Evolutionary conservation across 2,329 filamentous ascomycete species (phyloP).

Genomic region (Trichophyton benhamiae): DNA sequence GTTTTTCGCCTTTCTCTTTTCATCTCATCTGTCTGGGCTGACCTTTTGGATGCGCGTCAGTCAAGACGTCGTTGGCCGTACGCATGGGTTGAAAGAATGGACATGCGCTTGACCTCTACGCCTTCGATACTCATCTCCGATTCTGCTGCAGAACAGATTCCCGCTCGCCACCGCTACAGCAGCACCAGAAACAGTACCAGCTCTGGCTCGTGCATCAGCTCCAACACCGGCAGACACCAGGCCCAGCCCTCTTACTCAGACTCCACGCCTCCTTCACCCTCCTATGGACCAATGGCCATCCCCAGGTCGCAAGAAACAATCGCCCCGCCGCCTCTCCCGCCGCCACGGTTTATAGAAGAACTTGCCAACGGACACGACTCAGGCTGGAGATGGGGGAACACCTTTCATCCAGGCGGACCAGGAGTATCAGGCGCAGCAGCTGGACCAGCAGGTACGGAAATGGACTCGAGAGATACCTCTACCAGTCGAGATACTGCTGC

Average conservation of each 20-base stretch:
- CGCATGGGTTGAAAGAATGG: constrained; percentile 29
- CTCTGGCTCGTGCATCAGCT: not conserved
- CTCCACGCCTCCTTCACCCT: constrained; percentile 16
- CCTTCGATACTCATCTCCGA: constrained; percentile 35
- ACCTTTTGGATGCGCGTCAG: constrained; percentile 9
- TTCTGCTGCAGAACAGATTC: constrained; percentile 15
- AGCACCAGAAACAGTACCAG: not conserved
- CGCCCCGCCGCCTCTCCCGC: constrained; percentile 52
- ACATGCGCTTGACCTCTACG: constrained; percentile 28
- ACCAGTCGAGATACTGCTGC: not conserved
- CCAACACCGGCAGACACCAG: not conserved
- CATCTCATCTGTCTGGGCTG: not conserved
- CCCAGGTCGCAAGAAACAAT: constrained; percentile 40
- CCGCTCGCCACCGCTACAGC: not conserved
- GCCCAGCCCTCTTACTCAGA: constrained; percentile 14
- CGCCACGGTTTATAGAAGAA: constrained; percentile 47
- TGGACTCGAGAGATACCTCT: constrained; percentile 12
- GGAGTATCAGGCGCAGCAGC: not conserved
- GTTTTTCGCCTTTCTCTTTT: not conserved
- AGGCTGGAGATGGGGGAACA: constrained; percentile 52
- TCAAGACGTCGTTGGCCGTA: constrained; percentile 12
- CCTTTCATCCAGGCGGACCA: constrained; percentile 23
- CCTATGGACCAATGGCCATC: constrained; percentile 48
- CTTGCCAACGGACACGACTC: constrained; percentile 46
- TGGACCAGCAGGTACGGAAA: not conserved